Base-by-base conservation (phyloP, 1,284 basidiomycete genomes). In the Ustilago nuda region DNA sequence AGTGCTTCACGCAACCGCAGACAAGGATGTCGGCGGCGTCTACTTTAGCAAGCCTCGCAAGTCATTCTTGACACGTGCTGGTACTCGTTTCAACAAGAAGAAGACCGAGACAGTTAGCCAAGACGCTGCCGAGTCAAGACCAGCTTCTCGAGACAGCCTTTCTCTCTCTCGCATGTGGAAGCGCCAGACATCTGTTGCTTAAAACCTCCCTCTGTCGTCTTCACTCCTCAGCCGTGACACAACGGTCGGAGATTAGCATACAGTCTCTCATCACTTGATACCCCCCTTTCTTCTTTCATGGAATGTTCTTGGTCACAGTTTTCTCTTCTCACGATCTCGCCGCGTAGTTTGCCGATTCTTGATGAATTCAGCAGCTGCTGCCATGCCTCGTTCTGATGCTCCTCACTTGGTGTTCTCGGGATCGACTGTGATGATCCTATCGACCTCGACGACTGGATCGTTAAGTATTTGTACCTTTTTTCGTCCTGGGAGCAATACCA, bases 121-220 rank as follows among this genome's bases (percentile, higher is more conserved):
- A 3, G 48, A 53, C 37, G 23, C 4, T 9, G 23, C 33, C 37
- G 55, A 52, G 35, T 33, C 69, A 43, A 37, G 27, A 51, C 54
- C 61, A 39, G 27, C 51, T 17, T 41, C 61, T 33, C 57, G 58
- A 17, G 54, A 9, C 51, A 51, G 27, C 13, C 60, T 52, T 19
- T 66, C 70, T 3, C 15, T 72, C 23, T 19, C 70, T 56, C 70
- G 64, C 48, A 62, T 71, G 36, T 72, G 59, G 60, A 55, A 56
- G 8, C 64, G 60, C 39, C 66, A 56, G 62, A 13, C 45, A 41
- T 19, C 53, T 11, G 17, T 4, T 32, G 0, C 23, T 50, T 56
- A 13, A 8, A 39, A 30, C 48, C 12, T 27, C 36, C 50, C n/a
- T 33, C 33, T 8, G 19, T 37, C n/a, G 35, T 11, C 41, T 15